Conservation (phyloP, 2,329 filamentous ascomycete genomes). For the Botryotinia calthae region DNA sequence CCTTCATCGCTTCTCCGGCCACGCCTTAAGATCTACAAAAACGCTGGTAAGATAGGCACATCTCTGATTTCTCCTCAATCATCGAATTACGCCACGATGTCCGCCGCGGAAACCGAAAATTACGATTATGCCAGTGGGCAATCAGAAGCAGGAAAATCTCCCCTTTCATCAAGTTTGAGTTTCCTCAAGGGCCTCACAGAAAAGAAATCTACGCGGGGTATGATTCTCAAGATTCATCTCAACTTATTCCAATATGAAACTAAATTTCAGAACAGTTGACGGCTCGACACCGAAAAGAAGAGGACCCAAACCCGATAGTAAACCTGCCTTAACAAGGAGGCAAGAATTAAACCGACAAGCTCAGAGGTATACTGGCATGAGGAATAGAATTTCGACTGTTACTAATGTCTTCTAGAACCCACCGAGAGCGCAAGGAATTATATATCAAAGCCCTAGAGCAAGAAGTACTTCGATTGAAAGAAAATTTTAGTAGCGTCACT, state of each 20-base stretch:
- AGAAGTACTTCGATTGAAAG: conserved; percentile 84
- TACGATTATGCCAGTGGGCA: conserved; percentile 36
- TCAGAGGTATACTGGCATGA: conserved; percentile 65
- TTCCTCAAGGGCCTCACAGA: conserved; percentile 68
- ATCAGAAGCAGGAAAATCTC: conserved; percentile 38
- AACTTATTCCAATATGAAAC: not conserved
- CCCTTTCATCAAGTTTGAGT: conserved; percentile 49
- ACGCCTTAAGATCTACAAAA: not conserved
- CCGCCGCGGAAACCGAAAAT: conserved; percentile 33
- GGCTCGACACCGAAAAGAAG: conserved; percentile 83
- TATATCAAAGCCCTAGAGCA: conserved; percentile 94
- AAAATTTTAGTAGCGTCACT: conserved; percentile 70
- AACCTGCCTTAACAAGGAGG: conserved; percentile 84
- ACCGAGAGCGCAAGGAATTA: conserved; percentile 92
- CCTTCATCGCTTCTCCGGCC: conserved; percentile 3
- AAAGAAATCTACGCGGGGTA: conserved; percentile 77
- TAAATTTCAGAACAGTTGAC: conserved; percentile 50
- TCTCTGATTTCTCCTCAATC: not conserved
- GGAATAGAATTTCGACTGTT: conserved; percentile 1
- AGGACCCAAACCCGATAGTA: conserved; percentile 94
- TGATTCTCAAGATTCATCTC: conserved; percentile 23
- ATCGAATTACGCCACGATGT: conserved; percentile 28
- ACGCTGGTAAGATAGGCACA: conserved; percentile 5
- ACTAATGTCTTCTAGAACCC: conserved; percentile 62
- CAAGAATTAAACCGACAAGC: conserved; percentile 96